Conservation (phyloP, 139 green algal genomes). For the Chlorella vulgaris region DNA sequence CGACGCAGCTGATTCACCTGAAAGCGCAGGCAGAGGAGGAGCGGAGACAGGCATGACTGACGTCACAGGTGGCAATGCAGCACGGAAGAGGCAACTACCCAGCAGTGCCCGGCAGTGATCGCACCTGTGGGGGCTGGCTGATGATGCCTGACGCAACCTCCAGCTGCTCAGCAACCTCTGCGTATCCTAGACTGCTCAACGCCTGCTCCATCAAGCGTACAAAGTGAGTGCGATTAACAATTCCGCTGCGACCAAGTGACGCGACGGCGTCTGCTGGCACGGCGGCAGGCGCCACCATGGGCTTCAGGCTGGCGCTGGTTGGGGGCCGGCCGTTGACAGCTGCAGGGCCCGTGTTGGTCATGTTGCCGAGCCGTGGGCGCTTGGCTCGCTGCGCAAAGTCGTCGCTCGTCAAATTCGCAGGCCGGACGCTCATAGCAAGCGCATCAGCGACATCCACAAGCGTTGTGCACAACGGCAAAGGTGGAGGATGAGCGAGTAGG, state of each 20-base stretch:
- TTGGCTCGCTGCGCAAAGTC: not conserved
- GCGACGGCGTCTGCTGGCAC: not conserved
- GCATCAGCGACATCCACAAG: not conserved
- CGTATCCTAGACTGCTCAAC: constrained; percentile 66
- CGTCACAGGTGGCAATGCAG: too few relatives aligned
- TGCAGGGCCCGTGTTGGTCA: not conserved
- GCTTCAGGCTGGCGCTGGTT: not conserved
- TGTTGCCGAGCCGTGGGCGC: not conserved
- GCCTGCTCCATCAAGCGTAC: constrained; percentile 76
- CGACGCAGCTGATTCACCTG: constrained; percentile 20
- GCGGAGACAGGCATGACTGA: too few relatives aligned
- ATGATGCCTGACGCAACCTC: constrained; percentile 6
- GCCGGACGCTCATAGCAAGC: not conserved
- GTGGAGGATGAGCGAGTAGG: too few relatives aligned
- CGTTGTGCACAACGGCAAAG: too few relatives aligned
- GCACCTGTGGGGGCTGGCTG: constrained; percentile 6
- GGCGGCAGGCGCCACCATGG: not conserved
- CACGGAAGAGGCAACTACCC: not conserved
- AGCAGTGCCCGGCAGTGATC: not conserved
- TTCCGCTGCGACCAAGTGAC: constrained; percentile 1
- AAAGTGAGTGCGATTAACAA: constrained; percentile 54
- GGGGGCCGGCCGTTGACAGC: not conserved
- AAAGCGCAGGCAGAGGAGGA: not conserved
- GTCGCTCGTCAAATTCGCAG: too few relatives aligned
- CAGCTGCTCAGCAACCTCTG: constrained; percentile 30